Conservation (phyloP, 1,284 basidiomycete species). For the Amylostereum chailletii region DNA sequence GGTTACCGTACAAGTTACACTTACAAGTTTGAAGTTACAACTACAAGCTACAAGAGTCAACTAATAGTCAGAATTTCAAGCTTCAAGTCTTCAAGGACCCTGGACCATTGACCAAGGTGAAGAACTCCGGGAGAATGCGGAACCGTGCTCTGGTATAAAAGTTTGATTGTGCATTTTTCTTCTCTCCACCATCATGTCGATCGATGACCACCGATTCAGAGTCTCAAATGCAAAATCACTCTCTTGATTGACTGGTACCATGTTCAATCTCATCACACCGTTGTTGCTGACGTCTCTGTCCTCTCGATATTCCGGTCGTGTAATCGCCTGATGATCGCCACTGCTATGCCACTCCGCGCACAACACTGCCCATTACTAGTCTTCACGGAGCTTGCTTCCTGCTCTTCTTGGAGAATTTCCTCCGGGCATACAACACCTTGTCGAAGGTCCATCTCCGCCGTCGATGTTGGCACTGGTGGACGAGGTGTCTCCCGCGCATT, state of each 20-base stretch:
- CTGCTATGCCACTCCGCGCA: background rate
- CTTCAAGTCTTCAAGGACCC: too few relatives aligned
- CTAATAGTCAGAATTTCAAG: too few relatives aligned
- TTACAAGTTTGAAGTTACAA: too few relatives aligned
- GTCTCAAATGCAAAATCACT: background rate
- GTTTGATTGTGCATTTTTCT: background rate
- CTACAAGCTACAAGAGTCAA: too few relatives aligned
- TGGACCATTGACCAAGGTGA: too few relatives aligned
- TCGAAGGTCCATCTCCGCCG: too few relatives aligned
- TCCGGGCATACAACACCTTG: conserved; percentile 11
- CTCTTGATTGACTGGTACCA: background rate
- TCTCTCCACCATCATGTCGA: background rate
- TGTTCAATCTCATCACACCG: background rate
- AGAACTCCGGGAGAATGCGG: too few relatives aligned
- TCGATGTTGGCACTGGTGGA: too few relatives aligned
- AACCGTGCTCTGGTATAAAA: too few relatives aligned
- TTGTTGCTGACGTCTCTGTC: too few relatives aligned
- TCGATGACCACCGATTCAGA: background rate
- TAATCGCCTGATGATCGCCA: too few relatives aligned
- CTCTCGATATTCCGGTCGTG: background rate
- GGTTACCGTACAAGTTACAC: too few relatives aligned
- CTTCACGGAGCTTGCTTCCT: conserved; percentile 7
- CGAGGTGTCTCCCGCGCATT: background rate
- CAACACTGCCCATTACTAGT: conserved; percentile 13
- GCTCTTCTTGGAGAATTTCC: conserved; percentile 14